Base-by-base conservation (phyloP, 345 rosid species). In the Iberis pinnata region DNA sequence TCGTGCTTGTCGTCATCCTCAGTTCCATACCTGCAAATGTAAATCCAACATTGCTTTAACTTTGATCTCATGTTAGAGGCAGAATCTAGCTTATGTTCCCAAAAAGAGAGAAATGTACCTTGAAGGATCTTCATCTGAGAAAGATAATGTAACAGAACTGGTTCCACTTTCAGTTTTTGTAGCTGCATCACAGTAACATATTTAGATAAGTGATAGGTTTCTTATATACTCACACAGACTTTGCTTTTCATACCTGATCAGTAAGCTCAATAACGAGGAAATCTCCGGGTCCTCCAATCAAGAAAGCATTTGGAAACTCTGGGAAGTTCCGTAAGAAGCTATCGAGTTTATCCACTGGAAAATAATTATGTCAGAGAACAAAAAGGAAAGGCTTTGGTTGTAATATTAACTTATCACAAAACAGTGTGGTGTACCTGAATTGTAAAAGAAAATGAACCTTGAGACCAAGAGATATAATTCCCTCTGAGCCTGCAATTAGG, bases 141-240 rank as follows among this genome's bases (percentile, higher is more conserved):
- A 33, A 93, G 82, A 70, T 83, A 88, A 74, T 88, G 95, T 52
- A 93, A 57, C 25, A 93, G 80, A 33, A 86, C 99, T 4, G 99
- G 99, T 64, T 93, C 99, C 73, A 93, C 99, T 79, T 93, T 88
- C 58, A 93, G 56, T 64, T 86, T 93, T 73, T 82, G 99, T 72
- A 93, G 85, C 99, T 88, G 83, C 49, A 45, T 12, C 39, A 12
- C 26, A 53, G 40, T 19, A 51, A 19, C 41, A 12, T 27, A 31
- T 46, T n/a, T 29, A 54, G 27, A 47, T 20, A 37, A 20, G 27
- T 52, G 40, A 60, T 40, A 32, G 49, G 19, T 3, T 47, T 18
- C 19, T 16, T 19, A 27, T 42, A 38, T 20, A 45, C 25, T 22
- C 54, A 39, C 11, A 52, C 38, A 19, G 9, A 6, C 14, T 12